Conservation (phyloP, 768 basidiomycete species). For the Termitomyces titanicus region DNA sequence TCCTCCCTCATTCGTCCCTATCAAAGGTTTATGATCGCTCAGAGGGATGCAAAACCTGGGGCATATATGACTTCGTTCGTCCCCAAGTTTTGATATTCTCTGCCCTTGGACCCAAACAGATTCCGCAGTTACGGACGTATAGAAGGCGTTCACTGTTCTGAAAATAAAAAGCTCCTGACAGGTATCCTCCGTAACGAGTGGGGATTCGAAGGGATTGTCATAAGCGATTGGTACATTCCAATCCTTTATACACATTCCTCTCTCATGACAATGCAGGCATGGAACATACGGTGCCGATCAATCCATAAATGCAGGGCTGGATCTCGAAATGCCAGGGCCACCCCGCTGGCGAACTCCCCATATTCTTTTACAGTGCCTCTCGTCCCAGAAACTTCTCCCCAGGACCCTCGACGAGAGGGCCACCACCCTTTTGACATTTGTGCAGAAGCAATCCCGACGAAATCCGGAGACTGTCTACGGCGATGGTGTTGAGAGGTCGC, state of each 20-base stretch:
- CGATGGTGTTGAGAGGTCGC: slow-evolving; percentile 54
- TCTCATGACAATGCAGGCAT: slow-evolving; percentile 40
- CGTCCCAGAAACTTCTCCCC: slow-evolving; percentile 43
- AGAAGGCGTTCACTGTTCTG: slow-evolving; percentile 67
- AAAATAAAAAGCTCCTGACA: slow-evolving; percentile 57
- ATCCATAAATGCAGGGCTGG: slow-evolving; percentile 68
- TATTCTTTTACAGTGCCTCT: slow-evolving; percentile 34
- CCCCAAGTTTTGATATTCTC: background rate
- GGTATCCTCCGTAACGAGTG: slow-evolving; percentile 72
- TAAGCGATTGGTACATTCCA: slow-evolving; percentile 68
- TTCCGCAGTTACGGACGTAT: slow-evolving; percentile 62
- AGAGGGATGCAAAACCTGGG: slow-evolving; percentile 56
- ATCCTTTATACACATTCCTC: background rate
- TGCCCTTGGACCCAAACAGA: background rate
- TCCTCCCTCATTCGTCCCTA: background rate
- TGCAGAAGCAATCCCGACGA: slow-evolving; percentile 51
- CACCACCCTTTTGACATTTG: slow-evolving; percentile 46
- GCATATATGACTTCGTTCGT: slow-evolving; percentile 65
- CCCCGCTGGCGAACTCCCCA: slow-evolving; percentile 60
- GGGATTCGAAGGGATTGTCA: slow-evolving; percentile 65
- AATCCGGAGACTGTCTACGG: slow-evolving; percentile 62
- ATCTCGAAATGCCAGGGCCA: slow-evolving; percentile 77
- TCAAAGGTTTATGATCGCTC: slow-evolving; percentile 63
- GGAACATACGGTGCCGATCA: slow-evolving; percentile 71
- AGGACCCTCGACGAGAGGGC: slow-evolving; percentile 49